A percentile compares a stretch with the other conserved stretches of the same genome.
phyloP scores from a whole-genome alignment of 176 grass and related monocot species.

The Leersia perrieri region DNA sequence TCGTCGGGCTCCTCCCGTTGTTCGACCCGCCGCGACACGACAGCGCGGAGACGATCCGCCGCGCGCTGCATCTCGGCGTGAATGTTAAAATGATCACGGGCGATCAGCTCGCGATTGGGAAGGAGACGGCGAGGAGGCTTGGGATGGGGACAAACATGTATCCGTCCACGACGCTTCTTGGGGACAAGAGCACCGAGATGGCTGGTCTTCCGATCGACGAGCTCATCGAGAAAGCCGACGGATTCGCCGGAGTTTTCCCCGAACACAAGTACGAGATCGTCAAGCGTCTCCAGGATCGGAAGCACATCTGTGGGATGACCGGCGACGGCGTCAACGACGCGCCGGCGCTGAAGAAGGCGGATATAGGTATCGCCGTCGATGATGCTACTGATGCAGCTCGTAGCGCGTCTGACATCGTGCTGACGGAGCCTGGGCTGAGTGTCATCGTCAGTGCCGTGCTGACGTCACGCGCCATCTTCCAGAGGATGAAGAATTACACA shows the following conservation, averaged over 20 bases:
- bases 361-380: slow-evolving; percentile 91
- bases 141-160: slow-evolving; percentile 99
- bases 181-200: slow-evolving; percentile 58
- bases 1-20: slow-evolving; percentile 78
- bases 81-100: slow-evolving; percentile 99
- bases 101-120: slow-evolving; percentile 93
- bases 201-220: slow-evolving; percentile 65
- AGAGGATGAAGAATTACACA: slow-evolving; percentile 99
- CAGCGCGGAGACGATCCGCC: slow-evolving; percentile 91
- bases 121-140: slow-evolving; percentile 76
- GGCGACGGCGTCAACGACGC: slow-evolving; percentile 97
- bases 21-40: slow-evolving; percentile 92
- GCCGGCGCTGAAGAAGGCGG: slow-evolving; percentile 94
- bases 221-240: slow-evolving; percentile 97
- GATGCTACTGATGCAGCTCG: slow-evolving; percentile 89
- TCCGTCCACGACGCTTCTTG: slow-evolving; percentile 74
- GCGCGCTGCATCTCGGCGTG: slow-evolving; percentile 75
- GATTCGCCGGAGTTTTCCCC: slow-evolving; percentile 88
- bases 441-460: slow-evolving; percentile 96
- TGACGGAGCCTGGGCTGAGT: slow-evolving; percentile 95
- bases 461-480: slow-evolving; percentile 90
- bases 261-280: slow-evolving; percentile 99
- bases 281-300: slow-evolving; percentile 88
- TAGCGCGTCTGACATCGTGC: slow-evolving; percentile 92
- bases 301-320: slow-evolving; percentile 99